A percentile compares a stretch with the other conserved stretches of the same genome.
phyloP scores from a whole-genome alignment of 768 basidiomycete genomes.

The Cyclocybe cylindracea region DNA sequence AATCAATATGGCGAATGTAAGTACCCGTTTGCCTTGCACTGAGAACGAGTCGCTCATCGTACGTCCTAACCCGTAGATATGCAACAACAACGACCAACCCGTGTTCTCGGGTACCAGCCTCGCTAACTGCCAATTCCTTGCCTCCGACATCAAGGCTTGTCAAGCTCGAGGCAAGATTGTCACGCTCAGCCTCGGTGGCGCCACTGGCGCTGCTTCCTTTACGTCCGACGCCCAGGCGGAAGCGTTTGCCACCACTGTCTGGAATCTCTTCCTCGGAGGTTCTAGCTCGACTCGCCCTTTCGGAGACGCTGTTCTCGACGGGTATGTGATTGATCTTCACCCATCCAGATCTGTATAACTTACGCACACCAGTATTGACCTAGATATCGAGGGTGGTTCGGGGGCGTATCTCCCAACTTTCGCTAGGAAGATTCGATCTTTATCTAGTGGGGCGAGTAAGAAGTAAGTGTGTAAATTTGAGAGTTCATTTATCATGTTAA shows the following conservation, averaged over 20 bases:
- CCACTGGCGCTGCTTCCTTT: conserved; percentile 63
- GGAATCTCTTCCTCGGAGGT: conserved; percentile 71
- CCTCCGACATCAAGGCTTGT: conserved; percentile 62
- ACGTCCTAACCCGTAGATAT: conserved; percentile 46
- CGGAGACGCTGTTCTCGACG: conserved; percentile 70
- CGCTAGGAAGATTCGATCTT: conserved; percentile 54
- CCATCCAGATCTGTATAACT: neutral
- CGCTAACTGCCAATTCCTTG: conserved; percentile 61
- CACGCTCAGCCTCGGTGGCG: conserved; percentile 61
- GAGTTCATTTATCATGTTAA: neutral
- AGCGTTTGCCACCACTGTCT: conserved; percentile 65
- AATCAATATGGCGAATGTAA: conserved; percentile 69
- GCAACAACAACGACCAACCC: conserved; percentile 55
- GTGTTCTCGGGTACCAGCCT: conserved; percentile 65
- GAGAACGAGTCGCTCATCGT: neutral
- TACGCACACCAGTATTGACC: conserved; percentile 49
- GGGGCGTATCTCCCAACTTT: conserved; percentile 52
- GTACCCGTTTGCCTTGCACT: conserved; percentile 8
- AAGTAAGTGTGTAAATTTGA: conserved; percentile 31
- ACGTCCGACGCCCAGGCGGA: conserved; percentile 55
- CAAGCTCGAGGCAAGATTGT: conserved; percentile 66
- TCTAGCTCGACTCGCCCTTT: conserved; percentile 64
- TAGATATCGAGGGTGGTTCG: conserved; percentile 75
- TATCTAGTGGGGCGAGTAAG: conserved; percentile 52
- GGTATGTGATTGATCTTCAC: conserved; percentile 37